Conservation (phyloP, 1,139 yeast genomes). For the Candida labiduridarum region DNA sequence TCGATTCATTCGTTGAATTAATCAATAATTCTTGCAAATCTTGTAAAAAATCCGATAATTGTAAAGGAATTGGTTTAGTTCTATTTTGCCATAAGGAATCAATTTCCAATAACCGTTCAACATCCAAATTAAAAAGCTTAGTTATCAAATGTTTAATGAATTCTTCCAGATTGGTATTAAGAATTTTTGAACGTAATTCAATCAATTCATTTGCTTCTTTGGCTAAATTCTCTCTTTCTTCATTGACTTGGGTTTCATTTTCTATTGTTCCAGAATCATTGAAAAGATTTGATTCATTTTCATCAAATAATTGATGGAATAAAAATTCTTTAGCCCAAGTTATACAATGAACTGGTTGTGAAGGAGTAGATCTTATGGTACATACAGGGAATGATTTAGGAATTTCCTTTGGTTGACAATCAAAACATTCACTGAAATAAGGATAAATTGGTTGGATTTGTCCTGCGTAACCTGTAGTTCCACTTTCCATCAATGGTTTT, state of each 20-base stretch:
- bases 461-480: constrained; percentile 93
- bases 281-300: constrained; percentile 33
- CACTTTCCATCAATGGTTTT: constrained; percentile 86
- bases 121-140: constrained; percentile 68
- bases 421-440: constrained; percentile 86
- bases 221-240: constrained; percentile 68
- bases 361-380: constrained; percentile 94
- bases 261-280: constrained; percentile 46
- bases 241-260: constrained; percentile 55
- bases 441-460: constrained; percentile 92
- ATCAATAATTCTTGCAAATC: constrained; percentile 19
- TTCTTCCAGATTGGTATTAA: constrained; percentile 25
- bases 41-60: constrained; percentile 23
- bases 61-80: constrained; percentile 65
- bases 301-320: constrained; percentile 79
- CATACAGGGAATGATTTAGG: constrained; percentile 95
- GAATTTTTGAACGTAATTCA: constrained; percentile 56
- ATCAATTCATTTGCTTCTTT: constrained; percentile 77
- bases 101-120: constrained; percentile 68
- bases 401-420: constrained; percentile 82
- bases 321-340: constrained; percentile 97
- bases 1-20: constrained; percentile 17
- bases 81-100: constrained; percentile 82
- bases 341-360: constrained; percentile 93
- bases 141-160: constrained; percentile 46